Base-by-base conservation (phyloP, 805 yeast species). In the Candida hungchunana region DNA sequence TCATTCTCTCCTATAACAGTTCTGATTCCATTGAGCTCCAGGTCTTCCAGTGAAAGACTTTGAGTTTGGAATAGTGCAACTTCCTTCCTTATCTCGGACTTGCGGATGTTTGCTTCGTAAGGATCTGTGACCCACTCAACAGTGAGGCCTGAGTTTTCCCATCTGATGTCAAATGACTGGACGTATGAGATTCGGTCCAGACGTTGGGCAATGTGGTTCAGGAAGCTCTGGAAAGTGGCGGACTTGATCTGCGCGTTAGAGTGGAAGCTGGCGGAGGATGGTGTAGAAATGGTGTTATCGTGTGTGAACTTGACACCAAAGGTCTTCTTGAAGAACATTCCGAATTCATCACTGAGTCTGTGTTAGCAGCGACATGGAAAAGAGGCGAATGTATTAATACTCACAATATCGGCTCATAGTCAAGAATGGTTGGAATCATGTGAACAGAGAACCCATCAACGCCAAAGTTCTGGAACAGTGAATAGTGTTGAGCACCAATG, bases 11-110 rank as follows among this genome's bases (percentile, higher is more conserved):
- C 35, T 2, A 54, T 18, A 1, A 46, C 46, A 0, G 48, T 39
- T 17, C 50, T 37, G 15, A 54, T 32, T 3, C 58, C 58, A 8
- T 46, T 30, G 11, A 52, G 28, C 28, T 52, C 56, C 16, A 48
- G 18, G 28, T 53, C 56, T 7, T 39, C 40, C 7, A 23, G 25
- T 10, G 43, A 29, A 3, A 44, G 33, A 6, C 34, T 36, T 15
- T 34, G 37, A 2, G 48, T 20, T 39, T 53, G 44, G 25, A 53
- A 38, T 2, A 53, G 28, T 1, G 55, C 58, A 17, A 53, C 29
- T 30, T 53, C 58, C 26, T 52, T 53, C 9, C 44, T 36, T 7
- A 51, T 33, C 1, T 24, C 18, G 6, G 36, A 25, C 34, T 28
- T 24, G 4, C 31, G 25, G n/a, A 49, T 42, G 12, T 21, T 26